A percentile compares a stretch with the other conserved stretches of the same genome.
Conservation (phyloP, 2,329 filamentous ascomycete species). For the Alternaria triticina region DNA sequence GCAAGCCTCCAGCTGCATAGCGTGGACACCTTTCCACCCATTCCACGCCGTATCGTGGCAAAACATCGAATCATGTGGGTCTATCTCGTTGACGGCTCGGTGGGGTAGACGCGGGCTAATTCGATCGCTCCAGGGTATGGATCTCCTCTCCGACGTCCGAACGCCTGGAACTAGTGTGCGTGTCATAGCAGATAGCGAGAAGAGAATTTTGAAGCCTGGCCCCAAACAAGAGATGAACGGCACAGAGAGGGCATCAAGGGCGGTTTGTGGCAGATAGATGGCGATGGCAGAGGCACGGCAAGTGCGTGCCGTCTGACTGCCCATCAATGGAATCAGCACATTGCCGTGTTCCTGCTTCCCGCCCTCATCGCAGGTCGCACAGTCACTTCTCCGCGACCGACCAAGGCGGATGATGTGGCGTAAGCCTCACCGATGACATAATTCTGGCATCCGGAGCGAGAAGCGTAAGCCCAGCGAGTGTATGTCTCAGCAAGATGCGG, state of each 20-base stretch:
- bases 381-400: neutral
- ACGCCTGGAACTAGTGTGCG: neutral
- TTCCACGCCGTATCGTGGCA: slow-evolving; percentile 6
- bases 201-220: neutral
- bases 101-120: neutral
- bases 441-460: neutral
- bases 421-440: neutral
- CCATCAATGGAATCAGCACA: neutral
- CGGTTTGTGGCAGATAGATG: neutral
- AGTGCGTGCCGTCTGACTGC: neutral
- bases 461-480: neutral
- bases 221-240: neutral
- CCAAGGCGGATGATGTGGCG: neutral
- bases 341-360: neutral
- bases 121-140: slow-evolving; percentile 11
- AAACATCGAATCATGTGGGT: slow-evolving; percentile 2
- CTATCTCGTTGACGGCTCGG: neutral
- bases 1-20: neutral
- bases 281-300: neutral
- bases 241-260: neutral
- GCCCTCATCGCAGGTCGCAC: neutral
- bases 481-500: neutral
- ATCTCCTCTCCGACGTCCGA: slow-evolving; percentile 17
- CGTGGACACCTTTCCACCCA: neutral
- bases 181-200: slow-evolving; percentile 1